phyloP scores from a whole-genome alignment of 2,329 filamentous ascomycete species.

The Neopestalotiopsis rosae region DNA sequence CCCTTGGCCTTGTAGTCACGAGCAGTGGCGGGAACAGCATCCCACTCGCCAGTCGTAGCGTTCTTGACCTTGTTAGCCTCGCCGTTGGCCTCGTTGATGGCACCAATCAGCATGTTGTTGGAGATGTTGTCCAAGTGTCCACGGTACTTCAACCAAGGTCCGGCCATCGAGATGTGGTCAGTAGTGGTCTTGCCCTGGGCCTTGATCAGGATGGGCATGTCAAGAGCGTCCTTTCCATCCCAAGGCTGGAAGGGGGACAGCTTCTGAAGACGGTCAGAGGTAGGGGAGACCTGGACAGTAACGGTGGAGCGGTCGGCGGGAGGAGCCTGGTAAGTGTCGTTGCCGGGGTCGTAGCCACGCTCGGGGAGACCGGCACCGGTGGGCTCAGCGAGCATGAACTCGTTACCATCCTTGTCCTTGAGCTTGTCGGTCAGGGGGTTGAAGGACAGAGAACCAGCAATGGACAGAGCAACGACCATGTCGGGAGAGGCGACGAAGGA shows the following conservation, averaged over 20 bases:
- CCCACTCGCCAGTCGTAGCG: conserved; percentile 80
- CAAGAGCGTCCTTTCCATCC: conserved; percentile 87
- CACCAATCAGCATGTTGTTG: conserved; percentile 99
- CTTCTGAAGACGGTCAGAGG: conserved; percentile 92
- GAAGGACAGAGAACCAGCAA: conserved; percentile 87
- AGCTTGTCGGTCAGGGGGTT: conserved; percentile 93
- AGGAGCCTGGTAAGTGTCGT: conserved; percentile 95
- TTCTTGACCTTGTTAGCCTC: conserved; percentile 99
- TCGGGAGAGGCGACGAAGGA: conserved; percentile 93
- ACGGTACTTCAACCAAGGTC: conserved; percentile 98
- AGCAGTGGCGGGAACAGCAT: conserved; percentile 89
- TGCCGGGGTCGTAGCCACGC: conserved; percentile 86
- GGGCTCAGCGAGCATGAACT: conserved; percentile 86
- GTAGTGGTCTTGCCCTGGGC: conserved; percentile 94
- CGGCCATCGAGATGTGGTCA: conserved; percentile 96
- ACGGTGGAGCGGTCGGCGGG: conserved; percentile 78
- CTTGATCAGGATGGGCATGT: conserved; percentile 96
- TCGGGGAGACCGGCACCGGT: conserved; percentile 80
- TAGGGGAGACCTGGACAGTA: conserved; percentile 81
- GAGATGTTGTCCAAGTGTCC: conserved; percentile 99
- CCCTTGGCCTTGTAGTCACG: conserved; percentile 99
- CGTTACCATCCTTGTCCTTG: conserved; percentile 94
- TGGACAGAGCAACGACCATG: conserved; percentile 83
- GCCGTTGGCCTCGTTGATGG: conserved; percentile 92
- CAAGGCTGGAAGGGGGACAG: conserved; percentile 85